phyloP scores from a whole-genome alignment of 176 grass and related monocot genomes.

The Zizania latifolia region DNA sequence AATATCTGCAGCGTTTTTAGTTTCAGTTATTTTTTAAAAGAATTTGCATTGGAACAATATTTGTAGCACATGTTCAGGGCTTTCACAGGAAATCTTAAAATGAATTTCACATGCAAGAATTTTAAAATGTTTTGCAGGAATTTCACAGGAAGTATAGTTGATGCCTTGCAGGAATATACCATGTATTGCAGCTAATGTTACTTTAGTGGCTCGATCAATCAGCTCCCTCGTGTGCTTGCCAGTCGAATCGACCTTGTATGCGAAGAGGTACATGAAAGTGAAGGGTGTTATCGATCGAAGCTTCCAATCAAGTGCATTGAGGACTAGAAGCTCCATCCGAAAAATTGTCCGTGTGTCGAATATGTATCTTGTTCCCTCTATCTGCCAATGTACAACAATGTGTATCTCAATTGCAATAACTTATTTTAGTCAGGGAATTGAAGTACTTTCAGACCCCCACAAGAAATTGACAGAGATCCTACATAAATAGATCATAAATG shows the following conservation, averaged over 20 bases:
- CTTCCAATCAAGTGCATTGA: constrained; percentile 47
- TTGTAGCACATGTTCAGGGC: neutral
- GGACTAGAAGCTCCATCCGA: constrained; percentile 60
- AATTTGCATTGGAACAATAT: neutral
- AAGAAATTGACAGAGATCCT: neutral
- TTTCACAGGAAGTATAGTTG: neutral
- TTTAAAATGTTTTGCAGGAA: no score
- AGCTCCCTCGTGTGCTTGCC: constrained; percentile 40
- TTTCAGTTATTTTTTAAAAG: neutral
- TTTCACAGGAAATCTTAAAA: no score
- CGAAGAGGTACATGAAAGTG: constrained; percentile 46
- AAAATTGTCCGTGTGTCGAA: constrained; percentile 39
- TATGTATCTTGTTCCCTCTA: constrained; percentile 29
- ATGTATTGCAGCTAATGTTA: constrained; percentile 38
- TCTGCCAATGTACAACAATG: constrained; percentile 28
- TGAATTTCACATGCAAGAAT: neutral
- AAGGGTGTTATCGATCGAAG: constrained; percentile 45
- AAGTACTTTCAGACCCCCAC: neutral
- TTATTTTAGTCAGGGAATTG: neutral
- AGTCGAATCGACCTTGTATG: constrained; percentile 38
- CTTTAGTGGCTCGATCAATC: constrained; percentile 32
- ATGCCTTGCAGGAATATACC: no score
- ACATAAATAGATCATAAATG: neutral
- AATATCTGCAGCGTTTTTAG: constrained; percentile 29
- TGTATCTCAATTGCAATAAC: neutral